A percentile compares a stretch with the other conserved stretches of the same genome.
phyloP scores from a whole-genome alignment of 2,329 filamentous ascomycete genomes.

The Botrytis hyacinthi region DNA sequence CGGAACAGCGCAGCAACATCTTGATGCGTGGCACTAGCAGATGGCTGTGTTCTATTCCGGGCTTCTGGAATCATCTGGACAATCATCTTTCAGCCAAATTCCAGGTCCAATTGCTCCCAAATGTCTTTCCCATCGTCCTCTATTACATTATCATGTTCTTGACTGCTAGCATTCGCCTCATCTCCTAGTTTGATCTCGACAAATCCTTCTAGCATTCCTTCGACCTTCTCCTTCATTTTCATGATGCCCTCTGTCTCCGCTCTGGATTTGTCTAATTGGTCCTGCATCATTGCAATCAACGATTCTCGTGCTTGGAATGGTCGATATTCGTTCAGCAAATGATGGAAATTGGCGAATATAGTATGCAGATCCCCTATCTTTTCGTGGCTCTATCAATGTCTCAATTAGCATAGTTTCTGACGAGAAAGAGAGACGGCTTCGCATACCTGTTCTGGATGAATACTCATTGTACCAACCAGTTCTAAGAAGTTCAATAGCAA shows the following conservation, averaged over 20 bases:
- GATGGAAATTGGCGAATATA: conserved; percentile 87
- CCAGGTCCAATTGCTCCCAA: conserved; percentile 46
- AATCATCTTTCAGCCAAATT: conserved; percentile 37
- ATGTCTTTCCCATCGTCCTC: conserved; percentile 37
- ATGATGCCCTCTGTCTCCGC: conserved; percentile 70
- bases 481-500: conserved; percentile 87
- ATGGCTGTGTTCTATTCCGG: background rate
- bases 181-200: conserved; percentile 45
- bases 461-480: conserved; percentile 67
- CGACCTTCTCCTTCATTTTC: conserved; percentile 68
- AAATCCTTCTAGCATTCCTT: conserved; percentile 68
- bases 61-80: background rate
- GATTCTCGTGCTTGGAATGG: conserved; percentile 90
- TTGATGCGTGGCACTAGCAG: background rate
- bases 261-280: conserved; percentile 69
- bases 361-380: conserved; percentile 79
- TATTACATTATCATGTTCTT: conserved; percentile 22
- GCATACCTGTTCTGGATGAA: conserved; percentile 58
- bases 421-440: background rate
- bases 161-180: conserved; percentile 16
- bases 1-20: background rate
- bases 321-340: conserved; percentile 89
- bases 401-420: conserved; percentile 20
- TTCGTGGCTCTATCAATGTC: conserved; percentile 52
- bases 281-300: conserved; percentile 83